phyloP scores from a whole-genome alignment of 768 basidiomycete species.

The Rhodosporidiobolus odoratus region DNA sequence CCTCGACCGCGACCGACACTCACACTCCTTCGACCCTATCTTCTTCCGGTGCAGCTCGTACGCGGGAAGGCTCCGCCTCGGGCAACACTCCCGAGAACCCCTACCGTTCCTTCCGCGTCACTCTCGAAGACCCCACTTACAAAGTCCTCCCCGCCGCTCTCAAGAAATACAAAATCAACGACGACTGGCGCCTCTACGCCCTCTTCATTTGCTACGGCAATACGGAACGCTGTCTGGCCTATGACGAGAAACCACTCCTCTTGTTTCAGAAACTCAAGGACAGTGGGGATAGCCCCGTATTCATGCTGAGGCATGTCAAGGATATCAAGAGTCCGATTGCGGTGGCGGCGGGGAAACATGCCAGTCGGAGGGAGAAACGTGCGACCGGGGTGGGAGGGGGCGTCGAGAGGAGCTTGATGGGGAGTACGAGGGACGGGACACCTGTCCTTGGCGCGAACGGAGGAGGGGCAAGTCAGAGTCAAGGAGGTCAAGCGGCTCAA shows the following conservation, averaged over 20 bases:
- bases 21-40: not conserved
- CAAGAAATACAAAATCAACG: slow-evolving; percentile 98
- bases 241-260: slow-evolving; percentile 94
- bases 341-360: slow-evolving; percentile 93
- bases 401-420: slow-evolving; percentile 37
- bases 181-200: slow-evolving; percentile 98
- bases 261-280: slow-evolving; percentile 98
- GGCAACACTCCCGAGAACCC: slow-evolving; percentile 54
- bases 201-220: slow-evolving; percentile 99
- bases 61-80: not conserved
- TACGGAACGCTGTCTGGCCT: slow-evolving; percentile 88
- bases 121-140: slow-evolving; percentile 95
- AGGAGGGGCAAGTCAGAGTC: no score
- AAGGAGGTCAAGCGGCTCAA: no score
- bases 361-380: slow-evolving; percentile 54
- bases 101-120: slow-evolving; percentile 88
- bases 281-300: slow-evolving; percentile 93
- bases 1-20: not conserved
- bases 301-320: slow-evolving; percentile 95
- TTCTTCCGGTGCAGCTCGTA: not conserved
- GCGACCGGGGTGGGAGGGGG: slow-evolving; percentile 32
- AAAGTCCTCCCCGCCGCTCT: slow-evolving; percentile 95
- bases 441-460: slow-evolving; percentile 14
- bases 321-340: slow-evolving; percentile 96
- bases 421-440: slow-evolving; percentile 35